phyloP scores from a whole-genome alignment of 768 basidiomycete genomes.

The Exsudoporus frostii region DNA sequence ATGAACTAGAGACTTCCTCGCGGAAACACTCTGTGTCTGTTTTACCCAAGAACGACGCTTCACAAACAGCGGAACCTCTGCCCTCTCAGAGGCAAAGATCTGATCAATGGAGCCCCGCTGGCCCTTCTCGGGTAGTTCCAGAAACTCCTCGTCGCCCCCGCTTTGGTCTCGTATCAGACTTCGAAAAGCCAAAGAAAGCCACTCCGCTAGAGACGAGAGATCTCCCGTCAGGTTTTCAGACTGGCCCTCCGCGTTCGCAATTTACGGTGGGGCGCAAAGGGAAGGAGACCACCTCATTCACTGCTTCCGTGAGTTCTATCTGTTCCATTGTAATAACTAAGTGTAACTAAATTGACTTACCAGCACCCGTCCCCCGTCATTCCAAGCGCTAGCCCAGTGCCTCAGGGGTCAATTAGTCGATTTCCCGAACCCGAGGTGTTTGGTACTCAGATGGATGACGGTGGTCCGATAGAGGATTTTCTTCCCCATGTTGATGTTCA shows the following conservation, averaged over 20 bases:
- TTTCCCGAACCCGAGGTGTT: constrained; percentile 22
- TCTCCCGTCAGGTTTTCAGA: constrained; percentile 28
- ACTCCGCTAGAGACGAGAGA: constrained; percentile 14
- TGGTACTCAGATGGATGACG: constrained; percentile 12
- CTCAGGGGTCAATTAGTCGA: constrained; percentile 3
- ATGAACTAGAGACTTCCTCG: constrained; percentile 57
- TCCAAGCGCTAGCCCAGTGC: constrained; percentile 26
- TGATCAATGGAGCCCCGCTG: constrained; percentile 25
- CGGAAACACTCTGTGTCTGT: constrained; percentile 48
- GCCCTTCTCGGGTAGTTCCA: constrained; percentile 27
- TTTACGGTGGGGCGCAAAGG: constrained; percentile 11
- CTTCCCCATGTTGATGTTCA: constrained; percentile 21
- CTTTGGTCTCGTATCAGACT: constrained; percentile 28
- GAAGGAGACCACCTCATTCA: constrained; percentile 9
- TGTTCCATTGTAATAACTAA: background rate
- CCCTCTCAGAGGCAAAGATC: constrained; percentile 41
- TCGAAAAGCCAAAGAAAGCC: constrained; percentile 20
- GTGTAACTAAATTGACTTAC: background rate
- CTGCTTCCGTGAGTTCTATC: constrained; percentile 5
- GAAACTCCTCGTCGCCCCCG: constrained; percentile 41
- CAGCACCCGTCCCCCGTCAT: constrained; percentile 15
- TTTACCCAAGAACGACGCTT: constrained; percentile 43
- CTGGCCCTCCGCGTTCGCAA: constrained; percentile 20
- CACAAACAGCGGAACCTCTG: constrained; percentile 39
- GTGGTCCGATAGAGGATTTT: constrained; percentile 9